Base-by-base conservation (phyloP, 2,329 filamentous ascomycete genomes). In the Hawksworthiomyces lignivorus region DNA sequence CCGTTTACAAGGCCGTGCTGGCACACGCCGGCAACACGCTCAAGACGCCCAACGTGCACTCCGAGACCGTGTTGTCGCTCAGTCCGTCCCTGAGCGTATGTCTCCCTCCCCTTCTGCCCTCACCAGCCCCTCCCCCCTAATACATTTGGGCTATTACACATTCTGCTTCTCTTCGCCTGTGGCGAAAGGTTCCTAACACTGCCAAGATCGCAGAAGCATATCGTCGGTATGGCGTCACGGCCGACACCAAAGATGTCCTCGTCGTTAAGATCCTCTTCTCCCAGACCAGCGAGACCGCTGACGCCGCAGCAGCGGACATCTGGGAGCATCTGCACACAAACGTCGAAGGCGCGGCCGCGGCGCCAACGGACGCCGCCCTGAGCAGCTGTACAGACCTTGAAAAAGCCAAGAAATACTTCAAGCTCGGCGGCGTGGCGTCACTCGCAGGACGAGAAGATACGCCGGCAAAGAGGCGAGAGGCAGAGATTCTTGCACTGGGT, bases 201-300 rank as follows among this genome's bases (percentile, higher is more conserved):
- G 24, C 11, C 2, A 52, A 94, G 87, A 97, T 98, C 56, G 77
- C 87, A 39, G 89, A 96, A 53, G 82, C 88, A 1, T 97, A 97
- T 63, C 82, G 87, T 24, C 82, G 83, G 41, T 95, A 92, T 56
- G 92, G 92, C 36, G 80, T 97, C 44, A 69, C 75, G 1, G 77
- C 86, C 11, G 65, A 70, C 10, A 92, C 84, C 3, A 80, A 72
- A 33, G 63, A 81, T 51, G 63, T 98, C n/a, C 66, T 96, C 3
- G 80, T 86, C 7, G 71, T 96, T 55, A 97, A 96, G 59, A 71
- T 97, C 19, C 73, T 80, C 9, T 69, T 72, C 14, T 67, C 69
- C 0, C 62, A 67, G 35, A 54, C 56, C 3, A 58, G 62, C 26
- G 61, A 67, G 35, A 64, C 69, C 6, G 57, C 65, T 35, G 52